A percentile compares a stretch with the other conserved stretches of the same genome.
phyloP scores from a whole-genome alignment of 768 basidiomycete genomes.

The Boletus edulis region DNA sequence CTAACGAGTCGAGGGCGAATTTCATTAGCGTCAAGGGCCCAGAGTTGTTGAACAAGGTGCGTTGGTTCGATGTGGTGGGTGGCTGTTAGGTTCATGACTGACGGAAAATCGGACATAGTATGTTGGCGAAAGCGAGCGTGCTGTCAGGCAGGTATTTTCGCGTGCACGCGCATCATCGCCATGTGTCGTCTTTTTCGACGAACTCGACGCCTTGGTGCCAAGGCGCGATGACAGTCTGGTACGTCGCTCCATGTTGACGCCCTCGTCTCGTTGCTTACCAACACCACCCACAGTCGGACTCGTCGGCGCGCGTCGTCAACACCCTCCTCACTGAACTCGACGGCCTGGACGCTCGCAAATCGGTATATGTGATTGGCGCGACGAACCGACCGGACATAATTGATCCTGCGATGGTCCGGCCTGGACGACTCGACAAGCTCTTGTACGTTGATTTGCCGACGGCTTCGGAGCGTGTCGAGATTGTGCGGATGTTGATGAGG shows the following conservation, averaged over 20 bases:
- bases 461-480: slow-evolving; percentile 74
- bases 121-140: slow-evolving; percentile 95
- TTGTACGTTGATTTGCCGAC: slow-evolving; percentile 89
- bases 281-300: slow-evolving; percentile 59
- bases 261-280: background rate
- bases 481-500: slow-evolving; percentile 71
- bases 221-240: slow-evolving; percentile 87
- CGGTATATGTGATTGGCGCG: slow-evolving; percentile 91
- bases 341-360: slow-evolving; percentile 81
- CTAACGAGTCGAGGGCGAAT: slow-evolving; percentile 92
- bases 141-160: slow-evolving; percentile 92
- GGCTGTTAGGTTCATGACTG: background rate
- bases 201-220: slow-evolving; percentile 90
- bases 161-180: slow-evolving; percentile 92
- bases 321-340: slow-evolving; percentile 93
- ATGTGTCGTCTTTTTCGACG: slow-evolving; percentile 95
- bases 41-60: slow-evolving; percentile 92
- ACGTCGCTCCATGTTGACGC: slow-evolving; percentile 24
- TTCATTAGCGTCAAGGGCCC: slow-evolving; percentile 99
- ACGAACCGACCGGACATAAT: slow-evolving; percentile 98
- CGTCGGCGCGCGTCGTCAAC: slow-evolving; percentile 87
- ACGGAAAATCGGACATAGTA: slow-evolving; percentile 52
- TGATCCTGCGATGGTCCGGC: slow-evolving; percentile 97
- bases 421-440: slow-evolving; percentile 90
- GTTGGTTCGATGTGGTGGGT: slow-evolving; percentile 13